Evolutionary conservation across 768 basidiomycete species (phyloP).

Genomic region (Panellus pusillus): DNA sequence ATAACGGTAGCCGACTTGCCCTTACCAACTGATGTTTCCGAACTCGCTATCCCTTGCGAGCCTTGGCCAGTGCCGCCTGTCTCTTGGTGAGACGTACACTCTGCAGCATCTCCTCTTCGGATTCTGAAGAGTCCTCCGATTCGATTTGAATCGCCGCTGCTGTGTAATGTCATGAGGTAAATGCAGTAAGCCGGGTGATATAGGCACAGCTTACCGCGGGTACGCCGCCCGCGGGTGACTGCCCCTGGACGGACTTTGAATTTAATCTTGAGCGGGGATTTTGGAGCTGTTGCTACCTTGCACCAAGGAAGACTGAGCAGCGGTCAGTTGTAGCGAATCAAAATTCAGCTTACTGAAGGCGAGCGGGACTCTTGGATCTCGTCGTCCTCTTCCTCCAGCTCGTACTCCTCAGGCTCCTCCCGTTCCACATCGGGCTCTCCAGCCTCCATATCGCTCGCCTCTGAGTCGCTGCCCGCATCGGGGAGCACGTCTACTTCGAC

Average conservation of each 20-base stretch:
- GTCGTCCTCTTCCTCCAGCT: slow-evolving; percentile 23
- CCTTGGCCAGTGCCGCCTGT: slow-evolving; percentile 19
- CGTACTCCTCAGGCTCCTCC: slow-evolving; percentile 18
- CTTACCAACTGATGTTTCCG: slow-evolving; percentile 17
- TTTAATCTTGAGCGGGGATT: slow-evolving; percentile 17
- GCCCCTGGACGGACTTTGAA: slow-evolving; percentile 13
- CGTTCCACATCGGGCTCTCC: slow-evolving; percentile 13
- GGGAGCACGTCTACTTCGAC: slow-evolving; percentile 20
- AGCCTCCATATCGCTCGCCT: slow-evolving; percentile 13
- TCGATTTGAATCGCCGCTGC: slow-evolving; percentile 9
- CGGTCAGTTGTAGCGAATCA: background rate
- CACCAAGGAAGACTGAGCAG: background rate
- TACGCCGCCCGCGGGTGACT: slow-evolving; percentile 8
- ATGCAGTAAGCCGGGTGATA: background rate
- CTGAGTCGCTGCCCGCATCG: slow-evolving; percentile 15
- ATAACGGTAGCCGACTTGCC: background rate
- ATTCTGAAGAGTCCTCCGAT: slow-evolving; percentile 13
- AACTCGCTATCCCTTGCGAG: slow-evolving; percentile 10
- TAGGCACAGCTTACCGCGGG: slow-evolving; percentile 6
- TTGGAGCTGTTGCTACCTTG: background rate
- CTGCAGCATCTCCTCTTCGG: slow-evolving; percentile 18
- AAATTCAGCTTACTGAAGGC: slow-evolving; percentile 14
- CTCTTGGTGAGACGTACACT: slow-evolving; percentile 21
- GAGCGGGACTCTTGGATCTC: slow-evolving; percentile 19
- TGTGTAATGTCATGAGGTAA: background rate